Conservation (phyloP, 2,329 filamentous ascomycete genomes). For the Plectosphaerella sp. region DNA sequence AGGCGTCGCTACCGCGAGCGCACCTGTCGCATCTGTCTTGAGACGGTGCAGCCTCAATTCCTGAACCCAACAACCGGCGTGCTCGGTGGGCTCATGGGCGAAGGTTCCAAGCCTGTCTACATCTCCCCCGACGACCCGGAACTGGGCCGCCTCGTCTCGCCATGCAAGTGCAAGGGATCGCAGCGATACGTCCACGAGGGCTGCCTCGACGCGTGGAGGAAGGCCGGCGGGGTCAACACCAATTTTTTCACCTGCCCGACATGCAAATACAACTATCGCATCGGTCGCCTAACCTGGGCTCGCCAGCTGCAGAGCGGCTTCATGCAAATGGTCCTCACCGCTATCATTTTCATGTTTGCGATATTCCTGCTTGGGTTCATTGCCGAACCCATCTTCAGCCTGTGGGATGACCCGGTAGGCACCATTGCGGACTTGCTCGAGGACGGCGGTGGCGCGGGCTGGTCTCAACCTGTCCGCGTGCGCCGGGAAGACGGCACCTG, state of each 20-base stretch:
- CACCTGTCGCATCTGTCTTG: conserved; percentile 86
- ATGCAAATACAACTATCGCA: conserved; percentile 76
- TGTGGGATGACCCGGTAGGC: conserved; percentile 76
- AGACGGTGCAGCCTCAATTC: conserved; percentile 52
- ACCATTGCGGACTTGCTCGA: conserved; percentile 47
- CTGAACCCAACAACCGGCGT: conserved; percentile 15
- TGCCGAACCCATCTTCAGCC: conserved; percentile 85
- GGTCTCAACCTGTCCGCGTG: conserved; percentile 21
- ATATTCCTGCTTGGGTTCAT: conserved; percentile 86
- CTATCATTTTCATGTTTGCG: conserved; percentile 63
- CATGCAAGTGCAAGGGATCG: conserved; percentile 90
- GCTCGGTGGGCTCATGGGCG: conserved; percentile 8
- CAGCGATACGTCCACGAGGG: conserved; percentile 93
- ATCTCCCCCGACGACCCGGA: conserved; percentile 66
- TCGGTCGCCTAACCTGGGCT: conserved; percentile 74
- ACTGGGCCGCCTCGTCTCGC: conserved; percentile 75
- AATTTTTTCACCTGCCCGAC: conserved; percentile 88
- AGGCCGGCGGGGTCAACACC: conserved; percentile 48
- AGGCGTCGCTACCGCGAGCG: conserved; percentile 60
- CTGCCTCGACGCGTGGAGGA: conserved; percentile 80
- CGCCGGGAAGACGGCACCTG: conserved; percentile 51
- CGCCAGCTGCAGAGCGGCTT: conserved; percentile 62
- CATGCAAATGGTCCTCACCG: conserved; percentile 66
- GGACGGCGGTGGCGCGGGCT: conserved; percentile 15
- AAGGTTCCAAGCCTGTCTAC: conserved; percentile 46